Base-by-base conservation (phyloP, 148 eudicot genomes). In the Rhododendron ferrugineum region DNA sequence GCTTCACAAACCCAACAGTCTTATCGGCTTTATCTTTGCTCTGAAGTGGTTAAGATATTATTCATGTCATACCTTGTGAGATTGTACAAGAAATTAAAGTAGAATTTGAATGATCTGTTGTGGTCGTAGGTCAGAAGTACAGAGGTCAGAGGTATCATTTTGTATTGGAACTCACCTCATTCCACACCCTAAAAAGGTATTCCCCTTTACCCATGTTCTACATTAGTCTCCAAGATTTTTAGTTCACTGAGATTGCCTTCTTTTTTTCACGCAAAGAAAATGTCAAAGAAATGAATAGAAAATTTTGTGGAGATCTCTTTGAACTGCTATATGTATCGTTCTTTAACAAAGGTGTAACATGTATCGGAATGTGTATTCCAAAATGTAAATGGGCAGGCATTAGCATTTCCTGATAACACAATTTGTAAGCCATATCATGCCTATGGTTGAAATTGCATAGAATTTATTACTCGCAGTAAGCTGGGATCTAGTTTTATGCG, bases 181-280 rank as follows among this genome's bases (percentile, higher is more conserved):
- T 88, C 98, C 99, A 81, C 99, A 96, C 86, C 99, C 99, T 52
- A 93, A 92, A 54, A 96, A 96, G 97, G 99, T 96, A 90, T 7
- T 72, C 50, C 8, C 2, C 16, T 13, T 15, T 56, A 26, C 42
- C 40, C 13, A 2, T 46, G 11, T 30, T 18, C 3, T 30, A 28
- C 36, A 28, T 16, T 79, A 62, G 66, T 22, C 10, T 22, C 66
- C 3, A n/a, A 60, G n/a, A 6, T 60, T 60, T 62, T n/a, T 32
- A 64, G 30, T 6, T 23, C 6, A n/a, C 13, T 64, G 9, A 10
- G 32, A 15, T 64, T 28, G 36, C 36, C 30, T 44, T 40, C 49
- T 78, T 46, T 46, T 78, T 46, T 3, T 47, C 15, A 18, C 23
- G 22, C 28, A 40, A 34, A 34, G 47, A 6, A 16, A 20, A 13